These are phyloP conservation scores for Cladophialophora immunda DNA, from an alignment of 2,329 filamentous ascomycete genomes.

Conservation along the genomic window DNA sequence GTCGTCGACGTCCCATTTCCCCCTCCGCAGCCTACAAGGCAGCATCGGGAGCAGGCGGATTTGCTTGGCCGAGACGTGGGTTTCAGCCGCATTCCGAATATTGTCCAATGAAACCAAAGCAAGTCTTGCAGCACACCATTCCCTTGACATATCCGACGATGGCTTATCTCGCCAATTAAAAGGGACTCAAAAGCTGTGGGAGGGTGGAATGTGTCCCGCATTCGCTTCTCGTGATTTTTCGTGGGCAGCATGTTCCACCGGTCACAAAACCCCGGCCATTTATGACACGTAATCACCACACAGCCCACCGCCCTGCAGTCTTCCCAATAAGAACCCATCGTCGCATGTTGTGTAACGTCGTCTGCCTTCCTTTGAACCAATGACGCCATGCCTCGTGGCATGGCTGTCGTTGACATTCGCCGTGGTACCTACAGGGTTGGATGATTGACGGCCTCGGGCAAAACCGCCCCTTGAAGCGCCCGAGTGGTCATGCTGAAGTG, in stretches of 20 bases:
- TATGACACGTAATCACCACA: background rate
- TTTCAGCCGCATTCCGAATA: background rate
- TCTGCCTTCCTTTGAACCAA: no score
- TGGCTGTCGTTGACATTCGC: no score
- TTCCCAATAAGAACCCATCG: background rate
- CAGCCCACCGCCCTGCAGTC: background rate
- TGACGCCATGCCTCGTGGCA: no score
- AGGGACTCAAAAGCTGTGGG: no score
- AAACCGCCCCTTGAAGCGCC: no score
- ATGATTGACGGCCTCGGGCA: no score
- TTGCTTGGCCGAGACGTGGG: background rate
- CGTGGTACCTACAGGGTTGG: no score
- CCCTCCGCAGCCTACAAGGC: background rate
- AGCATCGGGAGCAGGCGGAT: no score
- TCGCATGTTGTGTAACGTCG: background rate
- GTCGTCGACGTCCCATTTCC: background rate
- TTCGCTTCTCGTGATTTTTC: background rate
- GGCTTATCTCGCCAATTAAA: no score
- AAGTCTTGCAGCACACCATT: background rate
- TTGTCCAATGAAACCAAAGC: background rate
- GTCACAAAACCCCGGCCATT: background rate
- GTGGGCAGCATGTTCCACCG: no score
- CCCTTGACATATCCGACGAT: no score
- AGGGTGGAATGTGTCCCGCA: background rate
- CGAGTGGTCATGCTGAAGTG: no score